These are phyloP conservation scores for Alternaria hordeiaustralica DNA, from an alignment of 2,329 filamentous ascomycete species.

Conservation along the genomic window DNA sequence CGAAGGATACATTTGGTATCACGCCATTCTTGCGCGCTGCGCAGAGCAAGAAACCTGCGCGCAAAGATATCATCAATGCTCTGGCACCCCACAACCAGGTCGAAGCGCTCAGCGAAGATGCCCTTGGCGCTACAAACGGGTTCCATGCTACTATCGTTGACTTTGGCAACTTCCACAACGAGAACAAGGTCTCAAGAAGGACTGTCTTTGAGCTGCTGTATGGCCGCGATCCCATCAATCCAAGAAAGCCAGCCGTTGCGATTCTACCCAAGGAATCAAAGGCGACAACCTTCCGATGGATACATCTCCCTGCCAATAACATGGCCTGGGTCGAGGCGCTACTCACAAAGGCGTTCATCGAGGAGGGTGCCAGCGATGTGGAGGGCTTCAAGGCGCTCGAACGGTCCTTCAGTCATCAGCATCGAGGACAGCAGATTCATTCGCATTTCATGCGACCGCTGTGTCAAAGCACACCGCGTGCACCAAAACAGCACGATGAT, in stretches of 20 bases:
- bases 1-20: slow-evolving; percentile 53
- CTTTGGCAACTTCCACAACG: slow-evolving; percentile 47
- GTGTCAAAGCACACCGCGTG: slow-evolving; percentile 57
- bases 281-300: slow-evolving; percentile 53
- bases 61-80: slow-evolving; percentile 51
- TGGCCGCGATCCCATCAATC: slow-evolving; percentile 40
- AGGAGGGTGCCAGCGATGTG: slow-evolving; percentile 67
- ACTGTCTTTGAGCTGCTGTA: slow-evolving; percentile 48
- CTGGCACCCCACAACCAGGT: slow-evolving; percentile 51
- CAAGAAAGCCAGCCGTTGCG: slow-evolving; percentile 42
- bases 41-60: slow-evolving; percentile 39
- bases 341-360: slow-evolving; percentile 69
- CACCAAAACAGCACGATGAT: slow-evolving; percentile 39
- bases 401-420: slow-evolving; percentile 67
- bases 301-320: slow-evolving; percentile 57
- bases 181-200: slow-evolving; percentile 41
- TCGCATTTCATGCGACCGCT: slow-evolving; percentile 68
- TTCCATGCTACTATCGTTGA: slow-evolving; percentile 51
- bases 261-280: slow-evolving; percentile 51
- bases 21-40: slow-evolving; percentile 54
- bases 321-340: slow-evolving; percentile 69
- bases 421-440: slow-evolving; percentile 64
- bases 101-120: slow-evolving; percentile 45
- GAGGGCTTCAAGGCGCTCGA: slow-evolving; percentile 69
- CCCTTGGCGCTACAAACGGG: slow-evolving; percentile 43